phyloP scores from a whole-genome alignment of 164 flowering plant genomes.

The Stephania cephalantha region DNA sequence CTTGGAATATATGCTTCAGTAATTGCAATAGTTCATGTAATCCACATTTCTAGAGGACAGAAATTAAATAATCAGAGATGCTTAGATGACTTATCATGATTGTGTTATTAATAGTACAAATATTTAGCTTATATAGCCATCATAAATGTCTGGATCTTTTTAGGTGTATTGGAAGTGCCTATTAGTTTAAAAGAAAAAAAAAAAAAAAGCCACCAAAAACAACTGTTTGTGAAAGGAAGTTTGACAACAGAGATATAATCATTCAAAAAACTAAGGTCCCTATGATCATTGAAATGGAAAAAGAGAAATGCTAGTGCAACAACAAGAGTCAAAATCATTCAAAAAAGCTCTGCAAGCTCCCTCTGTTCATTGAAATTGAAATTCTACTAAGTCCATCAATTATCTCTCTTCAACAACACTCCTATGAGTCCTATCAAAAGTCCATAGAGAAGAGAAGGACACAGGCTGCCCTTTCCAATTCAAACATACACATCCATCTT shows the following conservation, averaged over 20 bases:
- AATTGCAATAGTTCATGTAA: too few relatives aligned
- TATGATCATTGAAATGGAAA: too few relatives aligned
- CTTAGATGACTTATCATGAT: too few relatives aligned
- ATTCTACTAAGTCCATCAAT: not conserved
- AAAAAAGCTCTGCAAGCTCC: not conserved
- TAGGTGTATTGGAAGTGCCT: too few relatives aligned
- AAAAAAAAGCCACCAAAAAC: not conserved
- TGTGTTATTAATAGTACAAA: too few relatives aligned
- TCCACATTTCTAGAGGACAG: too few relatives aligned
- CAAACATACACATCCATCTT: constrained; percentile 40
- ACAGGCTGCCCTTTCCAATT: constrained; percentile 82
- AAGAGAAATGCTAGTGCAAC: not conserved
- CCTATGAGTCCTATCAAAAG: constrained; percentile 18
- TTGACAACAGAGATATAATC: not conserved
- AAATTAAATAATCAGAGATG: too few relatives aligned
- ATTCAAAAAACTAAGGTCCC: not conserved
- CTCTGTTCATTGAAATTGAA: not conserved
- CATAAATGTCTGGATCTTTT: too few relatives aligned
- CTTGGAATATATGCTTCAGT: too few relatives aligned
- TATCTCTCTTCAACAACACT: constrained; percentile 9
- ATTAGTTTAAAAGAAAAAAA: too few relatives aligned
- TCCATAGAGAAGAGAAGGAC: constrained; percentile 71
- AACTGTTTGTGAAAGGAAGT: not conserved
- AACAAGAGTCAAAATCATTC: not conserved
- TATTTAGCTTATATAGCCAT: too few relatives aligned